phyloP scores from a whole-genome alignment of 257 asterid species.

The Gentiana straminea region DNA sequence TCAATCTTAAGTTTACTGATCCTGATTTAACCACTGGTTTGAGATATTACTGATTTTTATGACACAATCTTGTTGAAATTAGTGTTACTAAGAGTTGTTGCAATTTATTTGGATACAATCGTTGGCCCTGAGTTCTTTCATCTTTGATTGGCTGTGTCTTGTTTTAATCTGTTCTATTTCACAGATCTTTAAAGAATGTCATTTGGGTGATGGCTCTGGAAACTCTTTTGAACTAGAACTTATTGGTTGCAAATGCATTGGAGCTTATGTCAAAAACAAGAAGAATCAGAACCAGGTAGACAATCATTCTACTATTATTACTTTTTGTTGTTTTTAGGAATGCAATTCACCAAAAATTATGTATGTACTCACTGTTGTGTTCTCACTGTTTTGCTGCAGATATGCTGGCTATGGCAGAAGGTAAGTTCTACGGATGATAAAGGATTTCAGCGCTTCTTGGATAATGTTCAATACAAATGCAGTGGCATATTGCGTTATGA shows the following conservation, averaged over 20 bases:
- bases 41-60: no score
- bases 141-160: constrained; percentile 1
- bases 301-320: not conserved
- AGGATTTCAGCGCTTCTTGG: constrained; percentile 88
- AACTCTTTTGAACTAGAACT: constrained; percentile 66
- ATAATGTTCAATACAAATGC: constrained; percentile 77
- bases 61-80: no score
- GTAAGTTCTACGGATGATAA: constrained; percentile 62
- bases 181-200: constrained; percentile 78
- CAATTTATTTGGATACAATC: not conserved
- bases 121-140: not conserved
- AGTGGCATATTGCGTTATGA: constrained; percentile 87
- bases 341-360: not conserved
- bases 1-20: no score
- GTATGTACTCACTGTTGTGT: constrained; percentile 6
- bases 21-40: no score
- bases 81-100: no score
- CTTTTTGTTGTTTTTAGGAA: not conserved
- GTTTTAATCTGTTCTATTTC: constrained; percentile 4
- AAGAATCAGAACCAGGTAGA: constrained; percentile 90
- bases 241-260: constrained; percentile 77
- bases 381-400: constrained; percentile 32
- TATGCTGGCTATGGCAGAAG: constrained; percentile 95
- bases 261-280: constrained; percentile 82
- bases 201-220: constrained; percentile 37